These are phyloP conservation scores for Diaporthe eres DNA, from an alignment of 2,329 filamentous ascomycete species.

Conservation along the genomic window DNA sequence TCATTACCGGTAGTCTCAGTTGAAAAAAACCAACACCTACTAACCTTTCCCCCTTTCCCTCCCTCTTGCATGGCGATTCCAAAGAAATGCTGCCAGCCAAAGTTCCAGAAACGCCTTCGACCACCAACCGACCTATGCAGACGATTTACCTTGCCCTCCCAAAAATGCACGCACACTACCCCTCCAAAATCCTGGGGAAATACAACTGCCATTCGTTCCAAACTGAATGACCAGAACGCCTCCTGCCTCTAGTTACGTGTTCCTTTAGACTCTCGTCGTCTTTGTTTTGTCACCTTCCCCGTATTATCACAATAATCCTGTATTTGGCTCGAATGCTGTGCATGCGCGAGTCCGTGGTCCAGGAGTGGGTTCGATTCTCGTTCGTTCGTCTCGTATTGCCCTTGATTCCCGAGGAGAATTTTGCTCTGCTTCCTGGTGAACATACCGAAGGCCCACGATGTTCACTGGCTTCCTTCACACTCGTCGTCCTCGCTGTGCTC, in stretches of 20 bases:
- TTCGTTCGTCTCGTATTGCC: neutral
- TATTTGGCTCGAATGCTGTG: neutral
- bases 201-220: constrained; percentile 10
- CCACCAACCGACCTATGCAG: neutral
- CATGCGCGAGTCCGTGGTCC: neutral
- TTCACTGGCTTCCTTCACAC: neutral
- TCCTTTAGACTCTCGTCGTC: neutral
- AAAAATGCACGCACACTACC: constrained; percentile 13
- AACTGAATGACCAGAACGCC: constrained; percentile 22
- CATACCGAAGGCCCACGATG: neutral
- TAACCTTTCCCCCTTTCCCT: neutral
- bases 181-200: neutral
- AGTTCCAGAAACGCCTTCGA: constrained; percentile 22
- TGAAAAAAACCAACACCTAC: neutral
- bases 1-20: neutral
- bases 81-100: neutral
- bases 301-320: neutral
- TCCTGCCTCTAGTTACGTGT: constrained; percentile 1
- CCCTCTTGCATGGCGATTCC: neutral
- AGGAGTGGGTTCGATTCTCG: neutral
- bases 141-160: neutral
- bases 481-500: neutral
- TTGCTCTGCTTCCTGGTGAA: neutral
- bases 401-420: neutral
- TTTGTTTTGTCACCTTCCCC: neutral